Evolutionary conservation across 768 basidiomycete genomes (phyloP), one percentile per base, ranked within the genome.

Genomic region (Sutorius australiensis): DNA sequence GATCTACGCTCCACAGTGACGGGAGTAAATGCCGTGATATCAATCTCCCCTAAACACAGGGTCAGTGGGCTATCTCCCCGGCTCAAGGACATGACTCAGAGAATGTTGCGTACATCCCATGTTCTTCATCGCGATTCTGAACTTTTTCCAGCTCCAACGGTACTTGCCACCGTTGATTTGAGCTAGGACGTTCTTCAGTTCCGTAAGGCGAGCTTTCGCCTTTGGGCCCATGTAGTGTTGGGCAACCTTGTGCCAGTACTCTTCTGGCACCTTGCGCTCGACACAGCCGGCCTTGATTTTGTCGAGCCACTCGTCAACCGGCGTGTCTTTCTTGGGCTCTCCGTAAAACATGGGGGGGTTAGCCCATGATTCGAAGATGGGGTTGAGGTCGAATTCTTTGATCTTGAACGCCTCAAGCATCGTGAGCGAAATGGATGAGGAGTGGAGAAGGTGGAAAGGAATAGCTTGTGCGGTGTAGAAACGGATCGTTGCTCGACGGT

Each of bases 111-210:
- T 61, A 90, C 89, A 90, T 41, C 87, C 86, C 86, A 91, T 87
- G 67, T 82, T 90, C 53, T 77, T 72, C 81, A 91, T 84, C 4
- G 88, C 89, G 48, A 86, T 75, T 70, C 78, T 83, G 73, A 86
- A 91, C 60, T 82, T 87, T 73, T 89, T 87, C 89, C 89, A 91
- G 56, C 79, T 84, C 89, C 89, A 91, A 46, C 81, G 75, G 63
- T 90, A 90, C 60, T 81, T 84, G 13, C 86, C 86, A 11, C 86
- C 88, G 55, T 89, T 80, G 57, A 91, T 79, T 63, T 87, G 81
- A 37, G 78, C 73, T 73, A 91, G 80, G 53, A 91, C 86, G 40
- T 78, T 78, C 70, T 88, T 88, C 53, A 91, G 71, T 61, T 89
- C 87, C 31, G 78, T 72, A 54, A 91, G 72, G 52, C 83, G 79